Evolutionary conservation across 495 filamentous ascomycete genomes (phyloP), one percentile per base, ranked within the genome.

Genomic region (Hypoxylon rickii): DNA sequence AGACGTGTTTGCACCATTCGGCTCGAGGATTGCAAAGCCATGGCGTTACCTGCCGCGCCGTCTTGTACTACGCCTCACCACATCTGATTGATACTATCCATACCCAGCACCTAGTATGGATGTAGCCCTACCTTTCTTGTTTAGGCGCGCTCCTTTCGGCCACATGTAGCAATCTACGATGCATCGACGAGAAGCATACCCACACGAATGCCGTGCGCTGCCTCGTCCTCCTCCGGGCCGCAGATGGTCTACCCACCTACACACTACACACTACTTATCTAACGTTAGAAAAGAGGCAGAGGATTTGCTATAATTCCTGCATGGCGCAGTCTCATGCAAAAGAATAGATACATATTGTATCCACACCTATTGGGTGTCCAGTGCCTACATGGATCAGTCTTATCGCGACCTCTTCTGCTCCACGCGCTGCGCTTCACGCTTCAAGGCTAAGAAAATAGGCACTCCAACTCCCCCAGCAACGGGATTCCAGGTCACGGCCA

Each of bases 401-500:
- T 50, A 51, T 61, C 40, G 20, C 19, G 16, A 40, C 44, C 36
- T 46, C 34, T 51, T 29, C 19, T n/a, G n/a, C n/a, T n/a, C n/a
- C n/a, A n/a, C n/a, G n/a, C n/a, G n/a, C n/a, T n/a, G n/a, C n/a
- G n/a, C n/a, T n/a, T n/a, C n/a, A 44, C 18, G 39, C 41, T 51
- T 42, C 38, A 52, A 47, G 51, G 36, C 11, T 57, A 62, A 16
- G 31, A 47, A 62, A n/a, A n/a, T n/a, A 56, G 48, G 52, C 52
- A 57, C 57, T 57, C 37, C 44, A 26, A 44, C 19, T 21, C 40
- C 16, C 20, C 40, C 47, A 22, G 36, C 46, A n/a, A 62, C 57
- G 48, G 43, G 48, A 62, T 62, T 62, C 52, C 51, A 52, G 36
- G 44, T 56, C 33, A 18, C 20, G 46, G 15, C 36, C 51, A 61